A percentile compares a stretch with the other conserved stretches of the same genome.
Conservation (phyloP, 2,329 filamentous ascomycete genomes). For the Fusarium haematococcum region DNA sequence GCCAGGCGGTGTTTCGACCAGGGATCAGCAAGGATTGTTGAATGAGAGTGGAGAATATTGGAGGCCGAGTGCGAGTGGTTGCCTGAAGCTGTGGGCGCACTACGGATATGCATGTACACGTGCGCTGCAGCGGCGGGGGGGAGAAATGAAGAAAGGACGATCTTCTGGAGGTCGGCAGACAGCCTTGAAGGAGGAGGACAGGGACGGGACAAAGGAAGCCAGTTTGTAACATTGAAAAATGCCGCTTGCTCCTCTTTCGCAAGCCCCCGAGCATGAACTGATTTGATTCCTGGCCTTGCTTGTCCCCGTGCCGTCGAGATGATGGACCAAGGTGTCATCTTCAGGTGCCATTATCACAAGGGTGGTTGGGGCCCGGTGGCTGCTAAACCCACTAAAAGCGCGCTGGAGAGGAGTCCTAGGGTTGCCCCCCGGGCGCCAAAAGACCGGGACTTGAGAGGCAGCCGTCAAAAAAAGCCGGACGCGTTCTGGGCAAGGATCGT, state of each 20-base stretch:
- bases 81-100: slow-evolving; percentile 10
- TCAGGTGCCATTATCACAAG: slow-evolving; percentile 24
- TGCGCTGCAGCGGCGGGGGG: slow-evolving; percentile 13
- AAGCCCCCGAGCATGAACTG: neutral
- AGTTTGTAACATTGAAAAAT: neutral
- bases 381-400: slow-evolving; percentile 18
- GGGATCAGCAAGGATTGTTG: slow-evolving; percentile 30
- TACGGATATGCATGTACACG: slow-evolving; percentile 10
- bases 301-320: neutral
- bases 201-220: neutral
- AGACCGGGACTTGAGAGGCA: neutral
- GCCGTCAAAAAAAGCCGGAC: neutral
- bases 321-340: slow-evolving; percentile 37
- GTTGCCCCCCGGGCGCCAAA: neutral
- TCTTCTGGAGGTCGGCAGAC: neutral
- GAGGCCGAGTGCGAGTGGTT: slow-evolving; percentile 23
- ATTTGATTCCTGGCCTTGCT: slow-evolving; percentile 2
- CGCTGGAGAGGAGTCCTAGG: neutral
- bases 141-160: slow-evolving; percentile 10
- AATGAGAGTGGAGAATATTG: slow-evolving; percentile 19
- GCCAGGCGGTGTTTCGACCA: slow-evolving; percentile 24
- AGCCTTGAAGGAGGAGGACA: neutral
- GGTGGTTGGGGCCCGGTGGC: slow-evolving; percentile 2
- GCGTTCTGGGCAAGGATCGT: neutral
- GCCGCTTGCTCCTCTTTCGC: neutral